These are phyloP conservation scores for Sisymbrium irio DNA, from an alignment of 345 rosid genomes.

Conservation along the genomic window DNA sequence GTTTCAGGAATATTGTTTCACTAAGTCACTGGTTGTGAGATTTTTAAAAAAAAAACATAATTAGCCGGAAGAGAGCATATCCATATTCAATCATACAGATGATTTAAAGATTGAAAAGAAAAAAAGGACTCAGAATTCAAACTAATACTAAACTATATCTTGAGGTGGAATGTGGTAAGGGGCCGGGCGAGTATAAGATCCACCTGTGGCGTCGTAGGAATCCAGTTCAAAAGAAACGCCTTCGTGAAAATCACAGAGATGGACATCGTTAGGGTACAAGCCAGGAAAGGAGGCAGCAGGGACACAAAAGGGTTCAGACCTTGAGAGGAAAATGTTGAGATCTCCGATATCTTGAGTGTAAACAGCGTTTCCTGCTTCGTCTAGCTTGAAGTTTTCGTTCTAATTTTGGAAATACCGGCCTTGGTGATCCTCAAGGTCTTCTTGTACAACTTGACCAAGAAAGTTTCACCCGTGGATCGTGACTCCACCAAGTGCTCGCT, in stretches of 20 bases:
- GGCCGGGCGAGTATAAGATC: too few relatives aligned
- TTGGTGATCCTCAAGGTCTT: background rate
- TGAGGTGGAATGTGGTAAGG: too few relatives aligned
- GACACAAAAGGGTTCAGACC: background rate
- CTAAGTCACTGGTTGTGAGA: too few relatives aligned
- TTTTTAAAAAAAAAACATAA: too few relatives aligned
- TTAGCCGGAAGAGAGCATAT: too few relatives aligned
- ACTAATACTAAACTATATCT: too few relatives aligned
- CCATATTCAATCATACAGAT: too few relatives aligned
- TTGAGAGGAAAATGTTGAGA: background rate
- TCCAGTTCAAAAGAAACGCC: too few relatives aligned
- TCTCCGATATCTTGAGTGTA: background rate
- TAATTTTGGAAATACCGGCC: background rate
- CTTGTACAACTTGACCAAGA: slow-evolving; percentile 3
- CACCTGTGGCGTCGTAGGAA: too few relatives aligned
- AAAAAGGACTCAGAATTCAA: too few relatives aligned
- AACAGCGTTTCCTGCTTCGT: slow-evolving; percentile 45
- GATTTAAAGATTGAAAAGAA: too few relatives aligned
- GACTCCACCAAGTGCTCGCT: background rate
- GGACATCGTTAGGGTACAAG: background rate
- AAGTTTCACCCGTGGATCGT: background rate
- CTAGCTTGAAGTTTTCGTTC: slow-evolving; percentile 26
- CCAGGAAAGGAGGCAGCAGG: background rate
- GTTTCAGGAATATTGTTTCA: too few relatives aligned
- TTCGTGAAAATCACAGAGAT: background rate